Conservation (phyloP, 2,329 filamentous ascomycete species). For the Lecanoromycetidae sp. region DNA sequence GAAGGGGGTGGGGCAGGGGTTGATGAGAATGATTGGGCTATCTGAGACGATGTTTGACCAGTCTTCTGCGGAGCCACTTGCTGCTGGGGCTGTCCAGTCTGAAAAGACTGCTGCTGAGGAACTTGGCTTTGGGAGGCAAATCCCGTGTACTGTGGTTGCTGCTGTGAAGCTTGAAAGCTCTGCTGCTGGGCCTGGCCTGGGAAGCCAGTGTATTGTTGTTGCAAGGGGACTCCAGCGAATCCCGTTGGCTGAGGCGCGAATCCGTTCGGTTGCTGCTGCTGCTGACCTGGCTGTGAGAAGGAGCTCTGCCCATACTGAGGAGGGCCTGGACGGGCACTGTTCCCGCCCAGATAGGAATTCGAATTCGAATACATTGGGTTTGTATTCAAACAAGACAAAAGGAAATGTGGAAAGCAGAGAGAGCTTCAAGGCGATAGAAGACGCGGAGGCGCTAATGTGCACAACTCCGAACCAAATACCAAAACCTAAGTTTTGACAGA, state of each 20-base stretch:
- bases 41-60: slow-evolving; percentile 50
- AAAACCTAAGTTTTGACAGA: too few species aligned
- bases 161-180: slow-evolving; percentile 35
- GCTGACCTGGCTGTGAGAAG: slow-evolving; percentile 34
- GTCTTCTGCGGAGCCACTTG: slow-evolving; percentile 34
- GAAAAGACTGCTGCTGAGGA: slow-evolving; percentile 42
- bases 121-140: slow-evolving; percentile 37
- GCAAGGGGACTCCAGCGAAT: slow-evolving; percentile 41
- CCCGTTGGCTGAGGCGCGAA: slow-evolving; percentile 45
- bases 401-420: not conserved
- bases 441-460: slow-evolving; percentile 2
- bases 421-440: not conserved
- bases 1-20: slow-evolving; percentile 36
- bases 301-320: slow-evolving; percentile 45
- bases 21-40: slow-evolving; percentile 50
- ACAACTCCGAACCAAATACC: not conserved
- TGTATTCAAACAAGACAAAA: not conserved
- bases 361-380: slow-evolving; percentile 76
- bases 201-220: slow-evolving; percentile 59
- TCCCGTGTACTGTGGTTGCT: slow-evolving; percentile 23
- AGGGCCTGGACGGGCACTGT: slow-evolving; percentile 59
- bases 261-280: slow-evolving; percentile 44
- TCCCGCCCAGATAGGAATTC: slow-evolving; percentile 74
- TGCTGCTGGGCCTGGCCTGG: slow-evolving; percentile 37
- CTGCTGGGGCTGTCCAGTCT: slow-evolving; percentile 22